Evolutionary conservation across 1,284 basidiomycete species (phyloP), one percentile per base, ranked within the genome.

Genomic region (Ceratobasidium theobromae): DNA sequence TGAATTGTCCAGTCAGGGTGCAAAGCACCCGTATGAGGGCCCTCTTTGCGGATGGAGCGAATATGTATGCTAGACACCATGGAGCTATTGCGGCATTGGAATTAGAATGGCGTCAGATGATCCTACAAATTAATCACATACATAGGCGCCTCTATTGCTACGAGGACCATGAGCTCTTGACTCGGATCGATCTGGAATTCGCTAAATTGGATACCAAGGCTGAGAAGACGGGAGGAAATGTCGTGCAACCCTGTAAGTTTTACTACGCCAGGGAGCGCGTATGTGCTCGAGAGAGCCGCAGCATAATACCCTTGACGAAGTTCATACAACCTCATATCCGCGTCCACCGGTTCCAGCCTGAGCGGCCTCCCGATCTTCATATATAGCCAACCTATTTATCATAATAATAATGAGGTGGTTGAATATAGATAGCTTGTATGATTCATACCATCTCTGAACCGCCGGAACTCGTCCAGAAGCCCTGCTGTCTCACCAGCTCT

Each of bases 161-260:
- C 48, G 6, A 62, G 21, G 3, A 52, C 58, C 33, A 62, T 49
- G 21, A 62, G 18, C 16, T 28, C 48, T n/a, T 62, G 58, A 27
- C 58, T 62, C 11, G 33, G 30, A 40, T 62, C 58, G 28, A 62
- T 62, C 35, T 62, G 58, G 45, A 62, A 62, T 25, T 62, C 58
- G 58, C 58, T 62, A 41, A 62, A 62, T 3, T 62, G 27, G 4
- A 62, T 25, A 3, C 48, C 46, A 21, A 62, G 58, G 23, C 21
- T 51, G 12, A 62, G 16, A 21, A 51, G 21, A 8, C 33, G 32
- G 14, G 46, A 49, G 1, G 32, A 30, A 25, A 21, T 52, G 48
- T 35, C 41, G 43, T 45, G 43, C 33, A 62, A 25, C 4, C 43
- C 11, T 5, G 35, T 25, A 35, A 62, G 58, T 18, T 62, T 62